Evolutionary conservation across 2,329 filamentous ascomycete species (phyloP).

Genomic region (Botrytis fabae): DNA sequence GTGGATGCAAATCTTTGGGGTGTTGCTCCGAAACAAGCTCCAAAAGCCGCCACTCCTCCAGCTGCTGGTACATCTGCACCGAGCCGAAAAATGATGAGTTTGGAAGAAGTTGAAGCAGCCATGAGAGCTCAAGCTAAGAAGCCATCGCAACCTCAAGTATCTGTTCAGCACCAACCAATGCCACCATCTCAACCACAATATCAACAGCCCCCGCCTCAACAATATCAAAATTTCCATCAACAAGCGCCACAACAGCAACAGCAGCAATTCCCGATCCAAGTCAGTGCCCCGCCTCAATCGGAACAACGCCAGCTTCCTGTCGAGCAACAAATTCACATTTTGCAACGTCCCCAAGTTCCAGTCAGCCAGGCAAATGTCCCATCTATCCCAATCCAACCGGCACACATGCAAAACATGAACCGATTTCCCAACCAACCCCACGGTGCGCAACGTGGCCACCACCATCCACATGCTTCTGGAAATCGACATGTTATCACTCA

Average conservation of each 20-base stretch:
- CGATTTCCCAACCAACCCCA: constrained; percentile 55
- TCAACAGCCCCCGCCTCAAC: constrained; percentile 32
- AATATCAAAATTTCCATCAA: constrained; percentile 32
- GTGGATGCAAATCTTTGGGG: constrained; percentile 95
- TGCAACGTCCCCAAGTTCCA: constrained; percentile 36
- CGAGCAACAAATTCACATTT: constrained; percentile 36
- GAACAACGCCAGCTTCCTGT: constrained; percentile 29
- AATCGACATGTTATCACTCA: constrained; percentile 60
- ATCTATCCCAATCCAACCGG: constrained; percentile 57
- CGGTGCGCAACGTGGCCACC: constrained; percentile 41
- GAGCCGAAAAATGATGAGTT: constrained; percentile 80
- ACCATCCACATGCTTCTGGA: constrained; percentile 43
- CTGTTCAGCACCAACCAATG: constrained; percentile 29
- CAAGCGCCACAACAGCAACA: constrained; percentile 36
- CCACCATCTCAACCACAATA: constrained; percentile 28
- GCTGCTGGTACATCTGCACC: constrained; percentile 40
- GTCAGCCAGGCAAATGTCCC: constrained; percentile 41
- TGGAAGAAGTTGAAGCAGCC: constrained; percentile 95
- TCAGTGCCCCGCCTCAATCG: constrained; percentile 34
- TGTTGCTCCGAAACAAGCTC: constrained; percentile 57
- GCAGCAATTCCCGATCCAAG: constrained; percentile 35
- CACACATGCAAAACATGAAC: constrained; percentile 78
- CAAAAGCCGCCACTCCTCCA: constrained; percentile 33
- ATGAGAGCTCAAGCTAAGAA: constrained; percentile 72
- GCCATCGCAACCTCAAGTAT: constrained; percentile 42